Base-by-base conservation (phyloP, 2,329 filamentous ascomycete species). In the Geoglossum cookeanum region DNA sequence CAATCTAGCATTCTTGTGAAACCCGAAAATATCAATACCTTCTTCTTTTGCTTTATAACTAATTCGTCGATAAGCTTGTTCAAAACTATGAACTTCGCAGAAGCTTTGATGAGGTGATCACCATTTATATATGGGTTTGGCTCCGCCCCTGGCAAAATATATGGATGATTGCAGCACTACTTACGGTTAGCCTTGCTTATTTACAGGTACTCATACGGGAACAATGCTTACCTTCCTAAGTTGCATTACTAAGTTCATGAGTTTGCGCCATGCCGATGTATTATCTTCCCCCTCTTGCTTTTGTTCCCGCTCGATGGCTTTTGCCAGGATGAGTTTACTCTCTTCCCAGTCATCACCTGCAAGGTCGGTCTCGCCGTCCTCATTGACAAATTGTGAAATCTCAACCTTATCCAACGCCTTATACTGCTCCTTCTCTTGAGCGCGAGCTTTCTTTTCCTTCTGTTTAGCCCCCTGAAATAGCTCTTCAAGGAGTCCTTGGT, bases 241-340 rank as follows among this genome's bases (percentile, higher is more conserved):
- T 59, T 80, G 76, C 71, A 79, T 76, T 4, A 80, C 64, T 1
- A 78, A 68, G 57, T 79, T 78, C 72, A 76, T 75, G 30, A 78
- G 63, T 60, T 72, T 74, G 47, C 69, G 68, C 74, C 74, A 77
- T 3, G 70, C 68, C 3, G 65, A 63, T 30, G 65, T 67, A 56
- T 66, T 69, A 2, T 62, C 48, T 4, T 58, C 61, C 22, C 62
- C 62, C 22, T 64, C 63, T 6, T 66, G 63, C 59, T 70, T 69
- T 39, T 69, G 65, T 7, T 66, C 61, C 1, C 69, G 65, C 8
- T 66, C 61, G 1, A 68, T 55, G 1, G 65, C 35, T 59, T 72
- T 66, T 57, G 71, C 63, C 59, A 75, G 65, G 57, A 75, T 73
- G 15, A 66, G 66, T 51, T 69, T 70, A 27, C 68, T 71, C 59